Evolutionary conservation across 441 rosid species (phyloP).

Genomic region (Euphorbia celastroides): DNA sequence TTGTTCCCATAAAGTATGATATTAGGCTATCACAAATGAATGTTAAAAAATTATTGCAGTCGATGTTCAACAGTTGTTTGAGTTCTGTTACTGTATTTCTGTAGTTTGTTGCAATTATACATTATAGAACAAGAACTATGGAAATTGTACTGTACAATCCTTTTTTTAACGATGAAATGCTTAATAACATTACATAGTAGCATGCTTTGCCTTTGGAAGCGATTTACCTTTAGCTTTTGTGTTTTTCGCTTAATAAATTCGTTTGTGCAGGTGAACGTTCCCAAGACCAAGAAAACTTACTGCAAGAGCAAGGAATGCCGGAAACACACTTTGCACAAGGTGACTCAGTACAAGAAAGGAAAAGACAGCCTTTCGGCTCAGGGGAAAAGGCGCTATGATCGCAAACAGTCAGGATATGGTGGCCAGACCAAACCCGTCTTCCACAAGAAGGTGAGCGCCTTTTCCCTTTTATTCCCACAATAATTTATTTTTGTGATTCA

Average conservation of each 20-base stretch:
- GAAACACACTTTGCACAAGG: conserved; percentile 77
- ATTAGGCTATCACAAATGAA: neutral
- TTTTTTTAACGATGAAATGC: neutral
- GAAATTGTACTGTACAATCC: neutral
- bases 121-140: neutral
- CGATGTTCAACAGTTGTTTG: too few species aligned
- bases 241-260: neutral
- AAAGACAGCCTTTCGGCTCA: conserved; percentile 66
- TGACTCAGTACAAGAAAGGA: conserved; percentile 69
- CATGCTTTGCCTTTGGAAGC: neutral
- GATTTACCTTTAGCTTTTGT: neutral
- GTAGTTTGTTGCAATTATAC: neutral
- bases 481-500: neutral
- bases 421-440: conserved; percentile 69
- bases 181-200: neutral
- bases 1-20: neutral
- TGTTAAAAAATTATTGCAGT: neutral
- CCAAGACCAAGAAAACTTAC: conserved; percentile 67
- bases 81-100: too few species aligned
- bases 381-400: conserved; percentile 71
- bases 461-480: neutral
- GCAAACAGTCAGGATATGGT: conserved; percentile 63
- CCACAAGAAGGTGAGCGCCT: conserved; percentile 17
- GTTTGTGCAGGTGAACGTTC: conserved; percentile 47
- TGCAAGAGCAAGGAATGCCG: conserved; percentile 68